Base-by-base conservation (phyloP, 2,329 filamentous ascomycete species). In the Hypomyces rosellus region DNA sequence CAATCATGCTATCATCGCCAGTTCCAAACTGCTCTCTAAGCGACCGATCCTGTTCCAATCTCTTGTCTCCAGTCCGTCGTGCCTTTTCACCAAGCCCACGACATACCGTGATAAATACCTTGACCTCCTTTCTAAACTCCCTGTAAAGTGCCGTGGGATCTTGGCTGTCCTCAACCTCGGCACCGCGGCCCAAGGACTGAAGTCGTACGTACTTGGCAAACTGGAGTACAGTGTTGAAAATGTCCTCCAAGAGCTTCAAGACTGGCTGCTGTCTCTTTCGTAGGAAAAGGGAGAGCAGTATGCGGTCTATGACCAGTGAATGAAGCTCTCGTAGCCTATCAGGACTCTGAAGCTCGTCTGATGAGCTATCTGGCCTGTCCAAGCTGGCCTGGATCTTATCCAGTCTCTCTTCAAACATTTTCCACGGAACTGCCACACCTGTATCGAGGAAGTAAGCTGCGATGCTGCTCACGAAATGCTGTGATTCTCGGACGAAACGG, bases 391-490 rank as follows among this genome's bases (percentile, higher is more conserved):
- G 79, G 13, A 93, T 74, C 8, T 71, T 73, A 22, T 82, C 73
- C 0, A 96, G 72, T 57, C 82, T 85, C 0, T 63, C 62, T 45
- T 86, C 80, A 53, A 96, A 92, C 0, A 73, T 71, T 18, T 70
- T 71, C 91, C 92, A 97, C 0, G 85, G 82, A 14, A 77, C 74
- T 7, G 78, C 78, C 46, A 97, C 84, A 2, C 86, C 90, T 1
- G 82, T 79, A 51, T 92, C 88, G 55, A 95, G 85, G 59, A 91
- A 86, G 62, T 96, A 93, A 1, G 84, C 79, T 37, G 83, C 80
- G 1, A 96, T 67, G 9, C 80, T 80, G 1, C 80, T 77, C 20
- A 95, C 76, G 57, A 97, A 91, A 64, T 93, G 86, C 48, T 88
- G 84, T 0, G 89, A 85, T 62, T 95, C 88, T 36, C 85, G 76